A percentile compares a stretch with the other conserved stretches of the same genome.
phyloP scores from a whole-genome alignment of 2,329 filamentous ascomycete species.

The Apiospora marii region DNA sequence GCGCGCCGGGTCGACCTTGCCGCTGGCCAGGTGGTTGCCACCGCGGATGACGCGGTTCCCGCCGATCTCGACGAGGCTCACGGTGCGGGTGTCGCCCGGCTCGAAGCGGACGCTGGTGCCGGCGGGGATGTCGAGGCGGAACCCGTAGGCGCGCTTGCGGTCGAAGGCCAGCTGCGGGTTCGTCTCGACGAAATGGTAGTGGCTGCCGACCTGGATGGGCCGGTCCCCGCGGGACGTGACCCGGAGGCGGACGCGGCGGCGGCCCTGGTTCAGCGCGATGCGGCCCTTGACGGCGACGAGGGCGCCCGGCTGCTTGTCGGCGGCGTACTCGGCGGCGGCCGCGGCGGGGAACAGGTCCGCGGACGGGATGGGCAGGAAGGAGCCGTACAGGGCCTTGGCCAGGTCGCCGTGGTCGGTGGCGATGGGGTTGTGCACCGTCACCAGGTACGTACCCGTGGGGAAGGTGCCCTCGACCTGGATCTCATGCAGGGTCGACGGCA shows the following conservation, averaged over 20 bases:
- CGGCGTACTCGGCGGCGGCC: slow-evolving; percentile 70
- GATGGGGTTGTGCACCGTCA: slow-evolving; percentile 92
- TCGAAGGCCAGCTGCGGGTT: slow-evolving; percentile 92
- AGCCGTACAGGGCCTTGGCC: slow-evolving; percentile 86
- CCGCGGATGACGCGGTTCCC: slow-evolving; percentile 82
- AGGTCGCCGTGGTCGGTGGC: slow-evolving; percentile 86
- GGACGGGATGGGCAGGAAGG: slow-evolving; percentile 83
- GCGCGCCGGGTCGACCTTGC: slow-evolving; percentile 70
- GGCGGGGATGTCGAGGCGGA: slow-evolving; percentile 85
- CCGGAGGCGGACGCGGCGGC: slow-evolving; percentile 75
- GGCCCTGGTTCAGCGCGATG: slow-evolving; percentile 76
- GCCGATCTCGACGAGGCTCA: slow-evolving; percentile 87
- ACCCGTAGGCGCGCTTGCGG: slow-evolving; percentile 82
- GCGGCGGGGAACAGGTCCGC: slow-evolving; percentile 72
- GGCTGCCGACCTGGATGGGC: slow-evolving; percentile 90
- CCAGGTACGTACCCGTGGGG: slow-evolving; percentile 87
- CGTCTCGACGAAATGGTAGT: slow-evolving; percentile 96
- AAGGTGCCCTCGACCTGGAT: slow-evolving; percentile 97
- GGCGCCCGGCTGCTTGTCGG: slow-evolving; percentile 78
- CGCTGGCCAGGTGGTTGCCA: slow-evolving; percentile 81
- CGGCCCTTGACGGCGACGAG: slow-evolving; percentile 72
- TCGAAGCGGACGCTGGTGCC: slow-evolving; percentile 94
- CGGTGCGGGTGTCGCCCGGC: slow-evolving; percentile 90
- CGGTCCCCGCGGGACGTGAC: slow-evolving; percentile 89
- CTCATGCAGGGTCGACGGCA: slow-evolving; percentile 79